These are phyloP conservation scores for Liquidambar formosana DNA, from an alignment of 164 flowering plant species.

Conservation along the genomic window DNA sequence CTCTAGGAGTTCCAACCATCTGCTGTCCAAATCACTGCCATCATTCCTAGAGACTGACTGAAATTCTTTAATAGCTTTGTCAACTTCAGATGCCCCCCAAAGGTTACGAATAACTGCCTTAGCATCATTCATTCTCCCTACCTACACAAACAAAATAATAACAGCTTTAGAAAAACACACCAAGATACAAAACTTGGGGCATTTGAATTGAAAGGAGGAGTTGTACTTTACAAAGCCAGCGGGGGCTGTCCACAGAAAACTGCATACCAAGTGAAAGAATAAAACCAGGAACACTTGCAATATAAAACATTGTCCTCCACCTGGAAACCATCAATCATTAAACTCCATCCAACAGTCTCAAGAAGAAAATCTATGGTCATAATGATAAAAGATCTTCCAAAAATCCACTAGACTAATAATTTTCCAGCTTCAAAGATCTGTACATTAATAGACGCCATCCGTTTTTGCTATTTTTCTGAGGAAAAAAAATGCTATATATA, in stretches of 20 bases:
- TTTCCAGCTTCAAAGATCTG: neutral
- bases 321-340: slow-evolving; percentile 33
- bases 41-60: slow-evolving; percentile 59
- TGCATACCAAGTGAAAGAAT: slow-evolving; percentile 71
- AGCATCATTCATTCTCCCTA: slow-evolving; percentile 64
- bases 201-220: neutral
- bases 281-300: slow-evolving; percentile 73
- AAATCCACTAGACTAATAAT: neutral
- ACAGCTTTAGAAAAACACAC: neutral
- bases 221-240: slow-evolving; percentile 84
- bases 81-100: slow-evolving; percentile 75
- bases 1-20: slow-evolving; percentile 71
- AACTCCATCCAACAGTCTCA: neutral
- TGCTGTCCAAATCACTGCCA: slow-evolving; percentile 54
- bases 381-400: neutral
- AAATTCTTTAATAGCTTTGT: slow-evolving; percentile 64
- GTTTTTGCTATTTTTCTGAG: neutral
- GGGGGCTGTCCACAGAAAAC: slow-evolving; percentile 91
- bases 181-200: neutral
- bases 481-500: neutral
- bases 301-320: slow-evolving; percentile 85
- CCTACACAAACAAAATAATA: slow-evolving; percentile 34
- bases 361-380: neutral
- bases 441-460: neutral
- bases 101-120: slow-evolving; percentile 48